Percentiles rank a stretch among this genome's conserved stretches.
Conservation (phyloP, 805 yeast genomes). For the Candida dendrica region DNA sequence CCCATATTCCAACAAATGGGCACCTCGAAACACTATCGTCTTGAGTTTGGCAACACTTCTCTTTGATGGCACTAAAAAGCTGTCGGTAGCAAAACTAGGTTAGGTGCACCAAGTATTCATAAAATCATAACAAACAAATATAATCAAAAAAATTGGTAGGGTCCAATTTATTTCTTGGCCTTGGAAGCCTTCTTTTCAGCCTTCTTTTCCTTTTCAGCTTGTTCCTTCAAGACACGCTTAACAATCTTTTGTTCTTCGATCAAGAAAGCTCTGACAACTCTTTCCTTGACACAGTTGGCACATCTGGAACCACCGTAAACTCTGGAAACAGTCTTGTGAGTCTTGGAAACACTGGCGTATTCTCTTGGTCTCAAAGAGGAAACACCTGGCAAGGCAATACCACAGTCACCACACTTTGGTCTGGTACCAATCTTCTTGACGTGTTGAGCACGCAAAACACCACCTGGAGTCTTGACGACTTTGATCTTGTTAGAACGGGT, state of each 20-base stretch:
- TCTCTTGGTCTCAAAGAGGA: constrained; percentile 97
- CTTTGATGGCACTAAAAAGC: too few species aligned
- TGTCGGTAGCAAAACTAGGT: too few species aligned
- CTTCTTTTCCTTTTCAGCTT: constrained; percentile 80
- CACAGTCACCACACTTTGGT: constrained; percentile 83
- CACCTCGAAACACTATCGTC: too few species aligned
- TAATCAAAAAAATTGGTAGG: not conserved
- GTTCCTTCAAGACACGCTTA: constrained; percentile 97
- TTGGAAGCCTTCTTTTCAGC: not conserved
- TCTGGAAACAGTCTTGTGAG: constrained; percentile 97
- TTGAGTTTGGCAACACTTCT: too few species aligned
- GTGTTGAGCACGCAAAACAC: constrained; percentile 96
- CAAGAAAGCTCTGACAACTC: constrained; percentile 97
- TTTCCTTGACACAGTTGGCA: constrained; percentile 98
- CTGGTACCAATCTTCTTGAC: constrained; percentile 80
- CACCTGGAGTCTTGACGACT: constrained; percentile 99
- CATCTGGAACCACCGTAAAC: constrained; percentile 99
- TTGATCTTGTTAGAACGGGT: constrained; percentile 99
- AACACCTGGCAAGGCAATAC: constrained; percentile 75
- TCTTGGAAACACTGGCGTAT: constrained; percentile 91
- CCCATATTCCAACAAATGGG: too few species aligned
- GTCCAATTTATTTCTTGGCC: not conserved
- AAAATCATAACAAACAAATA: not conserved
- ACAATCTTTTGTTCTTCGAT: constrained; percentile 99
- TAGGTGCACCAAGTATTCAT: not conserved